Evolutionary conservation across 345 rosid genomes (phyloP), one percentile per base, ranked within the genome.

Genomic region (Salix brachista): DNA sequence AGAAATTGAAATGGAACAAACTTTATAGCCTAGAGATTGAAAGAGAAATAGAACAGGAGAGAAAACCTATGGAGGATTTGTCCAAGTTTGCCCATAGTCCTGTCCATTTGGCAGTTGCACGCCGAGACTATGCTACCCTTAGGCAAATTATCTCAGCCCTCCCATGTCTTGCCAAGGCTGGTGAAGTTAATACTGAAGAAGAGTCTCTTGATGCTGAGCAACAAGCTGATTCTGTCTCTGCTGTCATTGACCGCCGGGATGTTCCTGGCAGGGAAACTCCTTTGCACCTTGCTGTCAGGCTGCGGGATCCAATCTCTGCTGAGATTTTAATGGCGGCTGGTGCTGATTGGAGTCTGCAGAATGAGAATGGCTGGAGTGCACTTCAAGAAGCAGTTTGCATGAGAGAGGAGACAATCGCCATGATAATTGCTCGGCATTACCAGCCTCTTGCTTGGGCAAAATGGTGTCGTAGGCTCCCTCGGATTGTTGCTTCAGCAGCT

Each of bases 371-470:
- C 48, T 96, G 99, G 99, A 96, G 97, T 78, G 99, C 98, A 18
- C 86, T 96, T 69, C 98, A 96, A 80, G 99, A 96, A 88, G 98
- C 99, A 0, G 97, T 96, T n/a, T 96, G 99, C 83, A 90, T 94
- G 30, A 87, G 97, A 73, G 99, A 96, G 84, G 99, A 96, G 78
- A 83, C 91, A 0, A 94, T 96, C 12, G 97, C 99, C 41, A 85
- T 94, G 95, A 89, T 91, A 37, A 92, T 96, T 75, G 97, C 97
- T 10, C 80, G 94, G 73, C 97, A 92, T 82, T 96, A 94, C 73
- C 98, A 94, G 88, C 99, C 98, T 26, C 91, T 94, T 72, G 99
- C 99, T 60, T 96, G 99, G 99, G 97, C 91, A 36, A 96, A 94
- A 89, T 96, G 99, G 99, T 90, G 98, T 69, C 87, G 99, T 25